Percentiles rank a stretch among this genome's conserved stretches.
Conservation (phyloP, 495 filamentous ascomycete species). For the Penicillium coffeae region DNA sequence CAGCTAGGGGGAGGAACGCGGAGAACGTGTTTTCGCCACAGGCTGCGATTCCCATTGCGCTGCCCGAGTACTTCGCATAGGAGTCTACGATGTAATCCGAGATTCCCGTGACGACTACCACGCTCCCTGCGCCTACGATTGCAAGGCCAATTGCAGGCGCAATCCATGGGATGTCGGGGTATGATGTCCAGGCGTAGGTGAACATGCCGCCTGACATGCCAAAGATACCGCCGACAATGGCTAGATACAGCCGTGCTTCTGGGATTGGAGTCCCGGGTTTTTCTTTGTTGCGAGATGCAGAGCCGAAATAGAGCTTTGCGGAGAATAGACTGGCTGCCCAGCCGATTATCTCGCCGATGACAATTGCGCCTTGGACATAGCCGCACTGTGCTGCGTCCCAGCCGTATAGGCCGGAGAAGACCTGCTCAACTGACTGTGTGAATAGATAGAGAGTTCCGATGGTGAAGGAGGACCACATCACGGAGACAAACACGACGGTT, state of each 20-base stretch:
- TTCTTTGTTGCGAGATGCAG: constrained; percentile 28
- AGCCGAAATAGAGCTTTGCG: constrained; percentile 26
- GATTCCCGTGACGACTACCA: constrained; percentile 27
- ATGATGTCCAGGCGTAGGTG: constrained; percentile 38
- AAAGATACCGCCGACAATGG: constrained; percentile 26
- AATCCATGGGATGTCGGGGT: constrained; percentile 31
- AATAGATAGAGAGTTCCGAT: constrained; percentile 50
- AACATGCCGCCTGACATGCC: constrained; percentile 37
- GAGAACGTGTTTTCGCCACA: constrained; percentile 37
- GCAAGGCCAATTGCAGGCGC: constrained; percentile 35
- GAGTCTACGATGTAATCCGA: constrained; percentile 33
- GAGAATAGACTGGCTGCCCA: constrained; percentile 25
- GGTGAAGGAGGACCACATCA: constrained; percentile 49
- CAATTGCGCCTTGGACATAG: constrained; percentile 37
- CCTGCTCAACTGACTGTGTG: constrained; percentile 43
- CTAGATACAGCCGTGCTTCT: constrained; percentile 34
- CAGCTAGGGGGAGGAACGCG: constrained; percentile 38
- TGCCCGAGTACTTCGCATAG: constrained; percentile 31
- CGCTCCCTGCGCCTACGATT: constrained; percentile 31
- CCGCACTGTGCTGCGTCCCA: constrained; percentile 31
- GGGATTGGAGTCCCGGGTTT: constrained; percentile 30
- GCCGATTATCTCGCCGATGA: constrained; percentile 31
- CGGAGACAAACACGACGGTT: constrained; percentile 48
- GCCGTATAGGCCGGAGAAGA: constrained; percentile 31
- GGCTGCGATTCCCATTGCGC: constrained; percentile 33